phyloP scores from a whole-genome alignment of 805 yeast genomes.

The Ogataea pignaliae region DNA sequence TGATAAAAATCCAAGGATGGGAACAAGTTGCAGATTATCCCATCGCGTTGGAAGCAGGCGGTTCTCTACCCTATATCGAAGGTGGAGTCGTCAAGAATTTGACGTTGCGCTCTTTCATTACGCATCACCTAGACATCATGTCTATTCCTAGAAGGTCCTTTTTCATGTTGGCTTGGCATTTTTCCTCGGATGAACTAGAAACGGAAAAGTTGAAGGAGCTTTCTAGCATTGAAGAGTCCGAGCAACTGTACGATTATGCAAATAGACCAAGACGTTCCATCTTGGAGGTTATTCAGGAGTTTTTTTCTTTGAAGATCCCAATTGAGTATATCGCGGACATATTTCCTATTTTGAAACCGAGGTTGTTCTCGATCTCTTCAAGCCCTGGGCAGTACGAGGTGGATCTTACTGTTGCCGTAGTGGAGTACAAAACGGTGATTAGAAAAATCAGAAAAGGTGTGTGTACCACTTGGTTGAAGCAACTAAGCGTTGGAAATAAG shows the following conservation, averaged over 20 bases:
- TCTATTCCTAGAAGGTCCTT: constrained; percentile 83
- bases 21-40: constrained; percentile 61
- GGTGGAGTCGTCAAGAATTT: constrained; percentile 60
- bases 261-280: constrained; percentile 88
- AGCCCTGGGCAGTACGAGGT: constrained; percentile 36
- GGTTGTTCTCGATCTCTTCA: constrained; percentile 84
- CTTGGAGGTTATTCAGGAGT: constrained; percentile 78
- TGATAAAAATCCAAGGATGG: constrained; percentile 76
- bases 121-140: constrained; percentile 76
- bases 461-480: constrained; percentile 72
- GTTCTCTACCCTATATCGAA: constrained; percentile 37
- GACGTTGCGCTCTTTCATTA: constrained; percentile 68
- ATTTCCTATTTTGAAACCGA: constrained; percentile 73
- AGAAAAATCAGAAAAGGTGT: constrained; percentile 74
- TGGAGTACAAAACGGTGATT: constrained; percentile 79
- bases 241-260: constrained; percentile 87
- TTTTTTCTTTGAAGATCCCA: constrained; percentile 72
- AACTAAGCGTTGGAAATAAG: constrained; percentile 41
- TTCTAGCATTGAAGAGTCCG: constrained; percentile 63
- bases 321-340: constrained; percentile 69
- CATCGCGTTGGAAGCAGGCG: constrained; percentile 29
- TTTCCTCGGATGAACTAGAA: constrained; percentile 71
- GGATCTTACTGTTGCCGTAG: constrained; percentile 78
- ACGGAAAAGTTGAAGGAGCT: constrained; percentile 73
- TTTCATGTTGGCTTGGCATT: constrained; percentile 69